Percentiles rank a stretch among this genome's conserved stretches.
phyloP scores from a whole-genome alignment of 2,329 filamentous ascomycete species.

The Sordariomycetes sp. region DNA sequence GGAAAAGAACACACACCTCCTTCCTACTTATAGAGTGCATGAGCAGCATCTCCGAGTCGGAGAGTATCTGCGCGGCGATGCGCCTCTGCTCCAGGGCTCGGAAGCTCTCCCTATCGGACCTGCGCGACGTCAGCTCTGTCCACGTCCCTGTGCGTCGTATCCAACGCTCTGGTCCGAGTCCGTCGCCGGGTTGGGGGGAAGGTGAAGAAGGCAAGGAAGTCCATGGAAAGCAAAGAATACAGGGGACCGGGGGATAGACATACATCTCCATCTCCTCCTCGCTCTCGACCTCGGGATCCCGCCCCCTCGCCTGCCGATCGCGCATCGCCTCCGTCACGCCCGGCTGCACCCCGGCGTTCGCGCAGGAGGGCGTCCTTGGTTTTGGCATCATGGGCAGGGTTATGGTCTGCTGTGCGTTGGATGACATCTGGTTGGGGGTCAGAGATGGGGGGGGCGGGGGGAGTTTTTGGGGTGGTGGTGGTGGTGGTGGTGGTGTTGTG shows the following conservation, averaged over 20 bases:
- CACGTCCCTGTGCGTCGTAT: neutral
- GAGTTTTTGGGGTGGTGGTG: too few relatives aligned
- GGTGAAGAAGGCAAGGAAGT: neutral
- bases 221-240: neutral
- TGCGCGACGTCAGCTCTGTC: neutral
- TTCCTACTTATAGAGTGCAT: constrained; percentile 40
- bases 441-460: too few relatives aligned
- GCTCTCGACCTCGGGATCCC: constrained; percentile 1
- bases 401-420: neutral
- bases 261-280: neutral
- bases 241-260: neutral
- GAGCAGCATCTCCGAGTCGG: constrained; percentile 43
- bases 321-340: constrained; percentile 36
- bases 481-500: too few relatives aligned
- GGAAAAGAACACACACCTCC: constrained; percentile 27
- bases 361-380: neutral
- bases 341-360: neutral
- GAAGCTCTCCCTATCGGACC: constrained; percentile 22
- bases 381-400: neutral
- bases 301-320: constrained; percentile 34
- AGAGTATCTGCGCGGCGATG: constrained; percentile 38
- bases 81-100: constrained; percentile 27
- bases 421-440: neutral
- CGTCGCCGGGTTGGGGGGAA: too few relatives aligned
- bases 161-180: neutral